These are phyloP conservation scores for Protomyces arabidopsidicola DNA, from an alignment of 1,139 yeast genomes.

Conservation along the genomic window DNA sequence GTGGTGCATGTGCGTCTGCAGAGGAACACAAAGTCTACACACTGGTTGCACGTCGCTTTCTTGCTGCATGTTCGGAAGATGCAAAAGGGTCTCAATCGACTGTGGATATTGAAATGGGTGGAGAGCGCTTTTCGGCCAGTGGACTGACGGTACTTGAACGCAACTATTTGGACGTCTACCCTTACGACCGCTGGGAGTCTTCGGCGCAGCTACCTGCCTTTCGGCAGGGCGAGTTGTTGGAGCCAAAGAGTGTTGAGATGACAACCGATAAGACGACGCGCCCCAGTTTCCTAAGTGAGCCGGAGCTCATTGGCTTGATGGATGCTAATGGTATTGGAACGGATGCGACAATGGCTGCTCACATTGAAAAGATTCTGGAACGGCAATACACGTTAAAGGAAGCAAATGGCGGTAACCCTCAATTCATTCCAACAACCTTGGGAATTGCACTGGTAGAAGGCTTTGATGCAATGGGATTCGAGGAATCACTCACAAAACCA, in stretches of 20 bases:
- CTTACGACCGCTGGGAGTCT: conserved; percentile 73
- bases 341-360: conserved; percentile 98
- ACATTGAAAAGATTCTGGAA: conserved; percentile 69
- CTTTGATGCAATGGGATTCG: conserved; percentile 70
- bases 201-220: conserved; percentile 64
- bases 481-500: conserved; percentile 79
- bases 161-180: conserved; percentile 75
- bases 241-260: conserved; percentile 53
- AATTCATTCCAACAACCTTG: conserved; percentile 67
- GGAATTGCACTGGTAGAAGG: conserved; percentile 90
- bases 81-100: conserved; percentile 72
- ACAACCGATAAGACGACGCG: conserved; percentile 73
- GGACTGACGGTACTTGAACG: conserved; percentile 69
- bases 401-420: conserved; percentile 32
- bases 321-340: conserved; percentile 98
- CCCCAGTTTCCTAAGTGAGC: conserved; percentile 80
- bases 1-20: conserved; percentile 44
- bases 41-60: conserved; percentile 75
- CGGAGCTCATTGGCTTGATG: conserved; percentile 89
- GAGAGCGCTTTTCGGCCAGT: conserved; percentile 61
- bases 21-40: conserved; percentile 72
- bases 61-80: conserved; percentile 89
- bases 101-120: conserved; percentile 68
- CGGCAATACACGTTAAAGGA: conserved; percentile 62
- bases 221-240: conserved; percentile 52